Conservation (phyloP, 2,329 filamentous ascomycete species). For the Rachicladosporium sp. region DNA sequence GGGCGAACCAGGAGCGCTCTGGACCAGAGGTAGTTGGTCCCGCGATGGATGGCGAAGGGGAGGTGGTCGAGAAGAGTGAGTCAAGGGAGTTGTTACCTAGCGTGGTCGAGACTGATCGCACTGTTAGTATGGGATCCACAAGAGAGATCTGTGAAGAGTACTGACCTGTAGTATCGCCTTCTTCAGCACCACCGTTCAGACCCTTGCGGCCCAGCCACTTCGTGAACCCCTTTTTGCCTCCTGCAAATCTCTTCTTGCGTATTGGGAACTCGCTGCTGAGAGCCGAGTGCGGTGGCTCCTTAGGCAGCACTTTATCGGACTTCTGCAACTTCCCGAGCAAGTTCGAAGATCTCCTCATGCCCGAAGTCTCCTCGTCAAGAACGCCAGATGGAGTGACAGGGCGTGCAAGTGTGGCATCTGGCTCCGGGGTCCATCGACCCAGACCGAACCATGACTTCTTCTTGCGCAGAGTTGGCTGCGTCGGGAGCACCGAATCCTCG, state of each 20-base stretch:
- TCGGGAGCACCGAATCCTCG: constrained; percentile 15
- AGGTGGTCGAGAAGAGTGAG: constrained; percentile 21
- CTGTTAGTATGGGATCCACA: not conserved
- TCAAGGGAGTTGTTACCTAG: constrained; percentile 14
- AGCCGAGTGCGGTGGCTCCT: constrained; percentile 19
- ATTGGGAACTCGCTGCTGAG: constrained; percentile 33
- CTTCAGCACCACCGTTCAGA: constrained; percentile 16
- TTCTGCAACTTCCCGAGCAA: constrained; percentile 16
- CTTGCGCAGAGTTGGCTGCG: constrained; percentile 19
- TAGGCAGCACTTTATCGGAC: constrained; percentile 17
- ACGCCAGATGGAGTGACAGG: constrained; percentile 1
- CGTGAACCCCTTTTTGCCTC: constrained; percentile 36
- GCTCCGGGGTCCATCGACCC: constrained; percentile 13
- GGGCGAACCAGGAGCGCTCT: constrained; percentile 71
- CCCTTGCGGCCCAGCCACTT: constrained; percentile 42
- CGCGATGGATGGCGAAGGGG: constrained; percentile 38
- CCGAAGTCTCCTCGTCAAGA: constrained; percentile 10
- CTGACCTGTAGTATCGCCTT: constrained; percentile 9
- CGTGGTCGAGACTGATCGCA: constrained; percentile 13
- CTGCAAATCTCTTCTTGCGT: constrained; percentile 23
- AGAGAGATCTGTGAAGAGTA: too few species aligned
- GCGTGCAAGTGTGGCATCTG: constrained; percentile 3
- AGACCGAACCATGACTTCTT: constrained; percentile 38
- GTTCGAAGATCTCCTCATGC: constrained; percentile 7
- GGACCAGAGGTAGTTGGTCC: constrained; percentile 22